Evolutionary conservation across 2,329 filamentous ascomycete genomes (phyloP), one percentile per base, ranked within the genome.

Genomic region (Phaeophleospora eucalypticola): DNA sequence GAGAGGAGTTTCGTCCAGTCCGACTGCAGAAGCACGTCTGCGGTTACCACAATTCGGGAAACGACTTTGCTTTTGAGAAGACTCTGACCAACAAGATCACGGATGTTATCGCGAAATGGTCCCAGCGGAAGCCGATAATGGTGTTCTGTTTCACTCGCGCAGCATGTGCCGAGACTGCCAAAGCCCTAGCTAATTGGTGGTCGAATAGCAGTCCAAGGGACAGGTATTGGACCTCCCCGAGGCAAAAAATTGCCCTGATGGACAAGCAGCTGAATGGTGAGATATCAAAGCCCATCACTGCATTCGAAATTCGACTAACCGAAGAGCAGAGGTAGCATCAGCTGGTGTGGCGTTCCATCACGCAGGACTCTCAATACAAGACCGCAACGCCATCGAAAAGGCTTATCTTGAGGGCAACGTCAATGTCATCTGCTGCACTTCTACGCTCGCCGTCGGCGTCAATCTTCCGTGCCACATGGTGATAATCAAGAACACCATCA

Each of bases 351-450:
- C 86, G 1, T 91, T 88, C 53, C 88, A 95, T 62, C 87, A 95
- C 68, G 88, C 85, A 16, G 88, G 87, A 0, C 74, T 95, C 16
- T 79, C 82, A 38, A 56, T 66, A 0, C 66, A 74, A 20, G 88
- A 94, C 63, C 78, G 87, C 39, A 68, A 73, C 33, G 71, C 76
- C 1, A 72, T 94, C 15, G 87, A 93, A 60, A 76, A 75, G 36
- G 77, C 76, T 0, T 95, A 84, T 56, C 68, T 89, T 3, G 71
- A 79, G 15, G 85, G 87, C 0, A 74, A 87, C n/a, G 76, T 94
- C 48, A 83, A 74, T 53, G 81, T 94, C 24, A 89, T 95, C 43
- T 94, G 89, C 65, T 93, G 87, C 62, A 95, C 88, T 0, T 90
- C 87, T 0, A 95, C 88, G 0, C 71, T 95, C 15, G 87, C 88